Evolutionary conservation across 2,329 filamentous ascomycete species (phyloP), one percentile per base, ranked within the genome.

Genomic region (Colletotrichum sp.): DNA sequence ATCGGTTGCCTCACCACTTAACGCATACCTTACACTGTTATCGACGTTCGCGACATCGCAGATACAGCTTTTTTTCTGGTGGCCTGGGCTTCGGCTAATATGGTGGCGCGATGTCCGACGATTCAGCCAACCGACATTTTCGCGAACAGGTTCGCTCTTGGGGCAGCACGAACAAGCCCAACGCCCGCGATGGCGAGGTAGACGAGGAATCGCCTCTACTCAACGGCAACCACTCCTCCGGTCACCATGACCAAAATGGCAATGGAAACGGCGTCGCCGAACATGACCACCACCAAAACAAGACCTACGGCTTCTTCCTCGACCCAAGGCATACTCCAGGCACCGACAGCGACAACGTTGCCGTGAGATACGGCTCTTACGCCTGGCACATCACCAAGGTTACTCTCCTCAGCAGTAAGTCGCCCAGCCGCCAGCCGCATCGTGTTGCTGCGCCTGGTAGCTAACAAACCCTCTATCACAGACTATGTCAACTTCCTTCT

Each of bases 401-500:
- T 59, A 91, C 90, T 4, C 83, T 92, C 52, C 80, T 91, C 75
- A 92, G 90, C 83, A 91, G 90, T 91, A 86, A 78, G 90, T 88
- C 48, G 62, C 18, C 21, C 43, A 32, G 28, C 55, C 24, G 8
- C 18, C 14, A 10, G 12, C 30, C 24, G 38, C 9, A 26, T 38
- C 30, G 24, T 10, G 38, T 52, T 21, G 38, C 18, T 69, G 21
- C 66, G 26, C 26, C 64, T 5, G n/a, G 18, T 59, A 55, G 30
- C 59, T 75, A 63, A 71, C 59, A 48, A 30, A 56, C 78, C 30
- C 76, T 30, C 26, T 21, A 18, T 16, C 14, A 52, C 76, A 92
- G 90, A 87, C 79, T 90, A 90, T 82, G 88, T 92, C 82, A 96
- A 96, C 82, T 89, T 93, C 78, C 88, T 93, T 69, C 92, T 97